Evolutionary conservation across 257 asterid species (phyloP).

Genomic region (Capsicum chinense): DNA sequence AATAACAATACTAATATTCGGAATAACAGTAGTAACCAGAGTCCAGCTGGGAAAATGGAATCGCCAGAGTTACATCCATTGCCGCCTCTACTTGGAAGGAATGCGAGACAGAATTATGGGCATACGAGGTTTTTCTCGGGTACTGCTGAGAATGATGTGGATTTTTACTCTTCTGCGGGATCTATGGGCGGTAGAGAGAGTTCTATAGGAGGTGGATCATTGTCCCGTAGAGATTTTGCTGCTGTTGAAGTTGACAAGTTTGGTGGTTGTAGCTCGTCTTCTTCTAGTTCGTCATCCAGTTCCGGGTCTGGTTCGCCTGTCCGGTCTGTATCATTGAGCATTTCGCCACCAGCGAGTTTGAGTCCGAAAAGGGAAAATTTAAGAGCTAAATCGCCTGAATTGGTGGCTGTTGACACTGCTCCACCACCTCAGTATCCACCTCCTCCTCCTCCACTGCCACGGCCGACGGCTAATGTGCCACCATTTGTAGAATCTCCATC

Average conservation of each 20-base stretch:
- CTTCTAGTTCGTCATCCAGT: slow-evolving; percentile 26
- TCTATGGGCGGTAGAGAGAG: slow-evolving; percentile 35
- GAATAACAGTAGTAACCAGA: neutral
- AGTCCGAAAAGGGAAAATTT: slow-evolving; percentile 35
- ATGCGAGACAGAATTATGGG: slow-evolving; percentile 1
- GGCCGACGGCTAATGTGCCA: neutral
- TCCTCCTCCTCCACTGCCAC: neutral
- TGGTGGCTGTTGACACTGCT: slow-evolving; percentile 29
- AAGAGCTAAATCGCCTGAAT: slow-evolving; percentile 37
- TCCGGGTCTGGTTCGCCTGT: slow-evolving; percentile 35
- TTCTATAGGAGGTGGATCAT: slow-evolving; percentile 32
- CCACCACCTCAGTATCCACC: slow-evolving; percentile 29
- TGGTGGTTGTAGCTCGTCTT: neutral
- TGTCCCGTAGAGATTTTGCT: slow-evolving; percentile 35
- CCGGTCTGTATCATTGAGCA: slow-evolving; percentile 35
- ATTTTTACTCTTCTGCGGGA: slow-evolving; percentile 36
- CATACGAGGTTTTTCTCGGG: slow-evolving; percentile 22
- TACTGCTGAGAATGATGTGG: slow-evolving; percentile 28
- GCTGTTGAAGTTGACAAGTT: slow-evolving; percentile 30
- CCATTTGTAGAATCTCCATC: slow-evolving; percentile 18
- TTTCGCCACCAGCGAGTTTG: slow-evolving; percentile 37
- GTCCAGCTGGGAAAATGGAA: slow-evolving; percentile 24
- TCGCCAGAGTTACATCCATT: slow-evolving; percentile 43
- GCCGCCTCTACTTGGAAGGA: slow-evolving; percentile 29
- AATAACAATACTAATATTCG: neutral